Evolutionary conservation across 2,329 filamentous ascomycete genomes (phyloP).

Genomic region (Allantophomopsis lycopodina): DNA sequence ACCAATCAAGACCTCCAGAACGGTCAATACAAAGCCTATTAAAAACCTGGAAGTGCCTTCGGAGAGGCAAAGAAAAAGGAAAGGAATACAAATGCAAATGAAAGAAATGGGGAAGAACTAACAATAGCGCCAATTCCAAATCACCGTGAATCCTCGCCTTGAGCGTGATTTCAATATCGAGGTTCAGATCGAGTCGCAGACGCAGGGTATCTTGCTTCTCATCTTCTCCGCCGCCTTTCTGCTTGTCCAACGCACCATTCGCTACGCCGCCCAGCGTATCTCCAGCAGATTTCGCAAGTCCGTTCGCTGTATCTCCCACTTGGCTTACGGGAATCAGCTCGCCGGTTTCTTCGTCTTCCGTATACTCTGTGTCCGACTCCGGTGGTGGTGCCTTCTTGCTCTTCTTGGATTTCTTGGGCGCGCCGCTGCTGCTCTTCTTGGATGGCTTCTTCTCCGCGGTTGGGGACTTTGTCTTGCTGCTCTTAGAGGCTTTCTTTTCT

Average conservation of each 20-base stretch:
- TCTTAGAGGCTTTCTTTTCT: no score
- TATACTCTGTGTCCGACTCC: no score
- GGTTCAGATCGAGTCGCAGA: constrained; percentile 19
- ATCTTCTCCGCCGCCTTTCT: background rate
- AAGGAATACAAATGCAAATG: background rate
- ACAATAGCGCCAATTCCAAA: constrained; percentile 34
- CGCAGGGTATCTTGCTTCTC: constrained; percentile 8
- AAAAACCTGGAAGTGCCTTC: background rate
- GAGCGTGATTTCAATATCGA: constrained; percentile 53
- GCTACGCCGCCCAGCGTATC: background rate
- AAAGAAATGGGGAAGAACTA: background rate
- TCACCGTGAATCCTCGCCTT: constrained; percentile 72
- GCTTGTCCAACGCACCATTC: background rate
- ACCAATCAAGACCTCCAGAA: no score
- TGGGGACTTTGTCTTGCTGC: no score
- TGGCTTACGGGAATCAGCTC: background rate
- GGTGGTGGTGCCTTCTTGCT: no score
- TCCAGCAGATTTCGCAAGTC: background rate
- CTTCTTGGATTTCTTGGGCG: no score
- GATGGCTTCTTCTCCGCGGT: no score
- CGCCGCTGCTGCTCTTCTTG: no score
- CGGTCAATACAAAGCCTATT: no score
- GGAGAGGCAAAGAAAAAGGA: background rate
- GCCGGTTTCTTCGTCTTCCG: background rate
- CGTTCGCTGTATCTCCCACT: background rate